Percentiles rank a stretch among this genome's conserved stretches.
phyloP scores from a whole-genome alignment of 2,329 filamentous ascomycete genomes.

The Aspergillus ibericus region DNA sequence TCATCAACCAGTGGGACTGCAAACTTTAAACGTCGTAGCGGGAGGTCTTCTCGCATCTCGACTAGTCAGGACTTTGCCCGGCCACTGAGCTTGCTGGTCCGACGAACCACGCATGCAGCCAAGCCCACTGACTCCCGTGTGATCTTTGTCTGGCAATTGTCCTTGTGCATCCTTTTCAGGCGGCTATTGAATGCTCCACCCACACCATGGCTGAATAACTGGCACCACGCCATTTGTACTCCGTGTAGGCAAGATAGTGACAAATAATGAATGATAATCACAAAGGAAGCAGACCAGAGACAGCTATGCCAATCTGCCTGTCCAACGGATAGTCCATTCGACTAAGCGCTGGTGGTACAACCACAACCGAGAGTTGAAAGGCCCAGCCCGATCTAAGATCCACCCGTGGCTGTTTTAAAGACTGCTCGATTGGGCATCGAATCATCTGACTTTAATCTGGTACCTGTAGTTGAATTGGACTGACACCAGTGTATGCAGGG shows the following conservation, averaged over 20 bases:
- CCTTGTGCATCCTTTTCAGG: neutral
- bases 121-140: neutral
- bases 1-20: conserved; percentile 1
- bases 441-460: neutral
- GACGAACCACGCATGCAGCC: neutral
- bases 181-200: neutral
- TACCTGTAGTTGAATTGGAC: neutral
- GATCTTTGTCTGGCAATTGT: neutral
- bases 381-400: conserved; percentile 1
- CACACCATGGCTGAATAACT: neutral
- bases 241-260: too few relatives aligned
- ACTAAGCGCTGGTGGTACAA: neutral
- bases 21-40: conserved; percentile 4
- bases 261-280: neutral
- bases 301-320: neutral
- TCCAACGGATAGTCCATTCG: neutral
- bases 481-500: neutral
- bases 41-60: neutral
- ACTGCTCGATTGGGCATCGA: neutral
- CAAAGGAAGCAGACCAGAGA: neutral
- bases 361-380: neutral
- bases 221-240: neutral
- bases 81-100: neutral
- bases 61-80: neutral
- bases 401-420: neutral